These are phyloP conservation scores for Pestalotiopsis fici DNA, from an alignment of 2,329 filamentous ascomycete genomes.

Conservation along the genomic window DNA sequence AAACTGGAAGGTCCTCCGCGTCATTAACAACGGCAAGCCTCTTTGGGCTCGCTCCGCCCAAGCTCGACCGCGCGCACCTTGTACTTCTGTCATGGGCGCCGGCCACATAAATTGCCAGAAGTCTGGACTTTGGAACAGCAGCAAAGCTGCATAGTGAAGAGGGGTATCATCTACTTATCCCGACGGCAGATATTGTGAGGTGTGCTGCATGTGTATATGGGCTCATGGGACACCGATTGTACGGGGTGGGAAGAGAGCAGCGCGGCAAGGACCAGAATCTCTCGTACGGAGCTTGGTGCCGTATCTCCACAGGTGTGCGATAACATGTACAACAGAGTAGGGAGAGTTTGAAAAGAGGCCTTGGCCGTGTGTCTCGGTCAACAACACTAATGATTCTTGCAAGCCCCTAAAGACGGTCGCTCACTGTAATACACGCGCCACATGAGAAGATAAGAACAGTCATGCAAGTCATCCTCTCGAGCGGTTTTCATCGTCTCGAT, in stretches of 20 bases:
- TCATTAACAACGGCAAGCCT: background rate
- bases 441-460: no score
- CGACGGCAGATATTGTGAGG: background rate
- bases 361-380: background rate
- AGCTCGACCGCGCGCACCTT: background rate
- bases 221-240: background rate
- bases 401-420: background rate
- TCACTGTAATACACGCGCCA: background rate
- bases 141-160: background rate
- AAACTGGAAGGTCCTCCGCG: background rate
- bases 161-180: background rate
- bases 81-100: background rate
- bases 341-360: background rate
- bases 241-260: background rate
- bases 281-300: background rate
- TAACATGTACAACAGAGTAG: background rate
- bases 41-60: slow-evolving; percentile 1
- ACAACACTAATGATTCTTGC: background rate
- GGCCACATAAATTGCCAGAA: background rate
- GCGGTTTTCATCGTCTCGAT: background rate
- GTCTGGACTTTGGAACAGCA: background rate
- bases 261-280: background rate
- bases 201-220: background rate
- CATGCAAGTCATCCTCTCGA: background rate
- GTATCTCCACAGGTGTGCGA: background rate